phyloP scores from a whole-genome alignment of 169 alveolate species.

The Eimeria acervulina region DNA sequence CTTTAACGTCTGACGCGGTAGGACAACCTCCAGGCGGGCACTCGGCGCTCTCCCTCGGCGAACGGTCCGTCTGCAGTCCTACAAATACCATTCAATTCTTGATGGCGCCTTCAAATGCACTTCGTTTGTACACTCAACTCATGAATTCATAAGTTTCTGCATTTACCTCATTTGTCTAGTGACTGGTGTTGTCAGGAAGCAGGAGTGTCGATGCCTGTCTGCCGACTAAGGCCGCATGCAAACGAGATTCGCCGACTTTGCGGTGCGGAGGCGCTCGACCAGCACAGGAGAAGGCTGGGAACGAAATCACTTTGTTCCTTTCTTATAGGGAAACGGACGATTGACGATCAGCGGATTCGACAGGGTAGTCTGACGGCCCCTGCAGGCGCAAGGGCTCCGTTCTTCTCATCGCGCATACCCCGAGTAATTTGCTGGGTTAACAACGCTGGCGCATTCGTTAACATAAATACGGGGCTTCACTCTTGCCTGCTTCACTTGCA shows the following conservation, averaged over 20 bases:
- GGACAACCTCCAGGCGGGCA: neutral
- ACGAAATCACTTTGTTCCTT: neutral
- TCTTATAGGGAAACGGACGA: neutral
- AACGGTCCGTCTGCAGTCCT: neutral
- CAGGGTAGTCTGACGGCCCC: neutral
- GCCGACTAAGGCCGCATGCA: neutral
- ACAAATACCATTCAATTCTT: neutral
- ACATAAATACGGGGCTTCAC: neutral
- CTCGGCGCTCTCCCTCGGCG: neutral
- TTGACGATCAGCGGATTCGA: neutral
- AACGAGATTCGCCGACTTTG: neutral
- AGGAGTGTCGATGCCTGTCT: constrained; percentile 2
- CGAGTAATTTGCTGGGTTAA: neutral
- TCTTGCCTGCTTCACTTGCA: neutral
- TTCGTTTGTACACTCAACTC: neutral
- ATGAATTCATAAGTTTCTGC: neutral
- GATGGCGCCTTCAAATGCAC: neutral
- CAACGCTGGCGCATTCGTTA: neutral
- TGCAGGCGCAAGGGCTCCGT: neutral
- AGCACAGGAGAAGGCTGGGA: neutral
- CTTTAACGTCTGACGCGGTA: neutral
- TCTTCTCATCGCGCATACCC: too few species aligned
- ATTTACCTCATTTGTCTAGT: too few species aligned
- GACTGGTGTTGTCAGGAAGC: neutral
- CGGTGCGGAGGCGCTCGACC: neutral